These are phyloP conservation scores for Lecanicillium sp. DNA, from an alignment of 2,329 filamentous ascomycete genomes.

Conservation along the genomic window DNA sequence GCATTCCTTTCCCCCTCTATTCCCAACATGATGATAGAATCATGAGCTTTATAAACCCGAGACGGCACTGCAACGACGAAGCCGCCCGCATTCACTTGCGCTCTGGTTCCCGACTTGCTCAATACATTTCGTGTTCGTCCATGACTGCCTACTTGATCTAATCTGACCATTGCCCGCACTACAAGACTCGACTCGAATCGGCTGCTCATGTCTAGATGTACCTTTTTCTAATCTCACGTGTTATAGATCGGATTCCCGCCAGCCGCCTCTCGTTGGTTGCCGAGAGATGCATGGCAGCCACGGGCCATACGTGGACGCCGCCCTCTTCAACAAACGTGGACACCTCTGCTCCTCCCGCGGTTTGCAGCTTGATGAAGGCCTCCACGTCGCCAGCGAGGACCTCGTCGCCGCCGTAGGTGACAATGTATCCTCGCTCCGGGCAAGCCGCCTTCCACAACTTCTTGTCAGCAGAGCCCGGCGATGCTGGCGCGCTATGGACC, in stretches of 20 bases:
- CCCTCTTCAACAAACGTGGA: constrained; percentile 52
- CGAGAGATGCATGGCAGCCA: constrained; percentile 55
- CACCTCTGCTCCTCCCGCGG: constrained; percentile 45
- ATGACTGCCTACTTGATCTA: constrained; percentile 54
- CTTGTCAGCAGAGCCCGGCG: constrained; percentile 62
- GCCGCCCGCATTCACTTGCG: constrained; percentile 30
- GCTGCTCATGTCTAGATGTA: constrained; percentile 7
- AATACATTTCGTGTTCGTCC: constrained; percentile 14
- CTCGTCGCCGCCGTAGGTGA: constrained; percentile 70
- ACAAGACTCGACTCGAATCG: constrained; percentile 9
- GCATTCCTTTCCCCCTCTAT: background rate
- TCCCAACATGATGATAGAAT: constrained; percentile 30
- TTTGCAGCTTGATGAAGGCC: constrained; percentile 48
- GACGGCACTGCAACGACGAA: constrained; percentile 33
- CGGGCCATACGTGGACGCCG: constrained; percentile 76
- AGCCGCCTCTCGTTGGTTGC: constrained; percentile 39
- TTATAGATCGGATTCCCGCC: constrained; percentile 39
- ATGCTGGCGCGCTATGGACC: constrained; percentile 33
- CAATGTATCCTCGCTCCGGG: constrained; percentile 58
- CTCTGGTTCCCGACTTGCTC: constrained; percentile 37
- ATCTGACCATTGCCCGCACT: constrained; percentile 39
- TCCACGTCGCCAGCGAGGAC: constrained; percentile 66
- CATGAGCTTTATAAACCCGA: constrained; percentile 27
- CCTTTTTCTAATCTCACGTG: constrained; percentile 28
- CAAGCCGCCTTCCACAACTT: constrained; percentile 59